Evolutionary conservation across 1,284 basidiomycete genomes (phyloP).

Genomic region (Boletus albobrunnescens): DNA sequence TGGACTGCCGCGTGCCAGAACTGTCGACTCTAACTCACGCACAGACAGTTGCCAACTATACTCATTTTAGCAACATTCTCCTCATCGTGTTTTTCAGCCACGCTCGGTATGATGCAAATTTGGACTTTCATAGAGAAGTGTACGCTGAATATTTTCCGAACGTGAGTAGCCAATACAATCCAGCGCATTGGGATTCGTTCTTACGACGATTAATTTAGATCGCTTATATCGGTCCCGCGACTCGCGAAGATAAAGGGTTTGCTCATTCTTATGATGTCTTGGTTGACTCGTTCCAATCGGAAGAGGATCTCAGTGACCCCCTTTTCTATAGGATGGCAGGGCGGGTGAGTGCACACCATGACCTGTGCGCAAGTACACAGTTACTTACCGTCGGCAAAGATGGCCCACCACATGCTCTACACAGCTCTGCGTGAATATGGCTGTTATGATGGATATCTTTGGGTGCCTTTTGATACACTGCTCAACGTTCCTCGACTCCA

Average conservation of each 20-base stretch:
- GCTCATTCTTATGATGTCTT: conserved; percentile 47
- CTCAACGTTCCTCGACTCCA: conserved; percentile 48
- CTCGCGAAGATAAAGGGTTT: conserved; percentile 47
- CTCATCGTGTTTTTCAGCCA: conserved; percentile 51
- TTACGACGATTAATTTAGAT: conserved; percentile 32
- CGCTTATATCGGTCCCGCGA: conserved; percentile 46
- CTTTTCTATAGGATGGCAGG: conserved; percentile 43
- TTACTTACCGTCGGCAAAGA: conserved; percentile 23
- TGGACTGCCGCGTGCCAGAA: conserved; percentile 9
- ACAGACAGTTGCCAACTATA: conserved; percentile 25
- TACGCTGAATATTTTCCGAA: conserved; percentile 50
- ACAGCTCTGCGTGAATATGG: conserved; percentile 41
- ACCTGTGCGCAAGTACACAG: neutral
- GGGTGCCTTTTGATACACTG: conserved; percentile 50
- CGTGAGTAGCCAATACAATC: conserved; percentile 29
- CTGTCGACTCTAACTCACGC: conserved; percentile 3
- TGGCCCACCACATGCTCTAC: conserved; percentile 54
- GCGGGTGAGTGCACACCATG: conserved; percentile 30
- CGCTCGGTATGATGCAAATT: conserved; percentile 43
- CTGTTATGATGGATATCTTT: conserved; percentile 51
- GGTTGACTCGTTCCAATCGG: conserved; percentile 44
- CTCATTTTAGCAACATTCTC: conserved; percentile 41
- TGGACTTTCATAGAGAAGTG: conserved; percentile 45
- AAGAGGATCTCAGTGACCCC: conserved; percentile 39
- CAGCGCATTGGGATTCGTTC: neutral